These are phyloP conservation scores for Mycena belliarum DNA, from an alignment of 768 basidiomycete genomes.

Conservation along the genomic window DNA sequence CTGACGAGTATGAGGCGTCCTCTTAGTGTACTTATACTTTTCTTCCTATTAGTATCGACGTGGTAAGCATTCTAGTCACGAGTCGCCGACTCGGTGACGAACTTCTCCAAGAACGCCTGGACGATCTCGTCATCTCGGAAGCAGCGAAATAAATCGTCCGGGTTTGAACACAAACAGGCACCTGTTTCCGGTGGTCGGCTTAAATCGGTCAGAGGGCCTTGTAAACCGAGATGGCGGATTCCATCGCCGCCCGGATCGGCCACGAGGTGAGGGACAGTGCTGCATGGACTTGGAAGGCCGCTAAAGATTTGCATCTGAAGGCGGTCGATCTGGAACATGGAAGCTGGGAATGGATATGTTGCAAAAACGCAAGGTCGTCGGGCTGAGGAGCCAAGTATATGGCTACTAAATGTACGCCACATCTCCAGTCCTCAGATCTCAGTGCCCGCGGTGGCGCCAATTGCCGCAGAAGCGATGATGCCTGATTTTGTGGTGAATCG, in stretches of 20 bases:
- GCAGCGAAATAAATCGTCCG: slow-evolving; percentile 12
- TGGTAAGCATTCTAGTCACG: slow-evolving; percentile 20
- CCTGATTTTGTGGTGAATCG: slow-evolving; percentile 3
- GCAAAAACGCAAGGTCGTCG: slow-evolving; percentile 7
- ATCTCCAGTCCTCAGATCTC: slow-evolving; percentile 14
- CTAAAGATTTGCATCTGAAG: not conserved
- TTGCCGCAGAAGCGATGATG: slow-evolving; percentile 1
- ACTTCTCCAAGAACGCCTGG: slow-evolving; percentile 8
- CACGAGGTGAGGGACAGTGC: slow-evolving; percentile 17
- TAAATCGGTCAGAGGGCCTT: slow-evolving; percentile 6
- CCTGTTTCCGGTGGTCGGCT: slow-evolving; percentile 15
- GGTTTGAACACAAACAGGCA: slow-evolving; percentile 12
- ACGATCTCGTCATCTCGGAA: slow-evolving; percentile 19
- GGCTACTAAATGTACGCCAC: slow-evolving; percentile 22
- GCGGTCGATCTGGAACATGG: slow-evolving; percentile 4
- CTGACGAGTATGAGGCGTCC: not conserved
- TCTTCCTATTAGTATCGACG: slow-evolving; percentile 19
- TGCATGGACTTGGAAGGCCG: not conserved
- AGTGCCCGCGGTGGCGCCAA: slow-evolving; percentile 9
- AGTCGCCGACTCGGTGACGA: slow-evolving; percentile 13
- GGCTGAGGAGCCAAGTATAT: slow-evolving; percentile 14
- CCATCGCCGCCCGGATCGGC: slow-evolving; percentile 7
- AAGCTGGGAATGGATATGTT: slow-evolving; percentile 11
- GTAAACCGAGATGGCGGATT: not conserved
- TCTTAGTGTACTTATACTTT: slow-evolving; percentile 20